Percentiles rank a stretch among this genome's conserved stretches.
phyloP scores from a whole-genome alignment of 805 yeast genomes.

The Wickerhamomyces alni region DNA sequence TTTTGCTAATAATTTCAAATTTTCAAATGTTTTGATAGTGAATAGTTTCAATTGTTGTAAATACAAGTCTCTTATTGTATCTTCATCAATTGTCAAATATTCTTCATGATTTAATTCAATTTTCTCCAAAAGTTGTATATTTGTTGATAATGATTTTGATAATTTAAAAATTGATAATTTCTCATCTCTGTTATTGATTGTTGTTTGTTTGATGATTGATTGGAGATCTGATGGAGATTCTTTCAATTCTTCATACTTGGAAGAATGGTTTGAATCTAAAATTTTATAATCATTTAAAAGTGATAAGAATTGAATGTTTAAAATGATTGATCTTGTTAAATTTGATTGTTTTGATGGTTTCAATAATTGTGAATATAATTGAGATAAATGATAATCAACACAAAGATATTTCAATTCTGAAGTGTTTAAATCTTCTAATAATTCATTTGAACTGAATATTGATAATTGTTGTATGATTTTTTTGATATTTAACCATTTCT shows the following conservation, averaged over 20 bases:
- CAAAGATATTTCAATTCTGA: slow-evolving; percentile 53
- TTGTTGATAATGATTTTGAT: slow-evolving; percentile 46
- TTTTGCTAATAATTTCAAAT: slow-evolving; percentile 53
- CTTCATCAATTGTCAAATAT: slow-evolving; percentile 51
- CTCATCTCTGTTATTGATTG: slow-evolving; percentile 41
- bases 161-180: slow-evolving; percentile 64
- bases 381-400: slow-evolving; percentile 55
- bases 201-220: background rate
- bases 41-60: slow-evolving; percentile 48
- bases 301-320: slow-evolving; percentile 41
- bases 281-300: slow-evolving; percentile 39
- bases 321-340: slow-evolving; percentile 36
- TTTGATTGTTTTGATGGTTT: slow-evolving; percentile 26
- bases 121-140: slow-evolving; percentile 36
- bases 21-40: slow-evolving; percentile 46
- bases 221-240: slow-evolving; percentile 17
- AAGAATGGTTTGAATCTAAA: slow-evolving; percentile 30
- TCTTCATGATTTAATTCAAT: slow-evolving; percentile 28
- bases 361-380: slow-evolving; percentile 21
- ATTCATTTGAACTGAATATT: slow-evolving; percentile 69
- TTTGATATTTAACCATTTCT: slow-evolving; percentile 40
- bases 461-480: slow-evolving; percentile 39
- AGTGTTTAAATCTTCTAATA: slow-evolving; percentile 62
- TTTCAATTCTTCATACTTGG: slow-evolving; percentile 30
- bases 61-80: slow-evolving; percentile 47